These are phyloP conservation scores for Eimeria acervulina DNA, from an alignment of 169 alveolate species.

Conservation along the genomic window DNA sequence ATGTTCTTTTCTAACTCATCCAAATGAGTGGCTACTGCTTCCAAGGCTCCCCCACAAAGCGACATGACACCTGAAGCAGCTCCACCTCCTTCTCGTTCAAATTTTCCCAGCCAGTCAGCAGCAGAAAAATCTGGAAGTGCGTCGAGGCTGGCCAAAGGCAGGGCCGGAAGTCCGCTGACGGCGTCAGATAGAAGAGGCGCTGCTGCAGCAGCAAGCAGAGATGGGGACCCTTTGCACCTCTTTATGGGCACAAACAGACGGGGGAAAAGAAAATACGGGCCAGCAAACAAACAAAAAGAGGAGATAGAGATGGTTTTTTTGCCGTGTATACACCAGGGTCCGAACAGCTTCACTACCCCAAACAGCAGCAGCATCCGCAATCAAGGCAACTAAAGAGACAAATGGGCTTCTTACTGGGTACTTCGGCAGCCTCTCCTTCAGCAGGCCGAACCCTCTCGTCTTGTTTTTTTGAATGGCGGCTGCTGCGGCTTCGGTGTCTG, in stretches of 20 bases:
- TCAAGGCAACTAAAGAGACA: neutral
- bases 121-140: conserved; percentile 53
- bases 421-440: neutral
- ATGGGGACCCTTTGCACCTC: neutral
- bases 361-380: neutral
- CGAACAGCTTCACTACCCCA: neutral
- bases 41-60: conserved; percentile 21
- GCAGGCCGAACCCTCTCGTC: neutral
- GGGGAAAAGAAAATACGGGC: neutral
- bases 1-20: neutral
- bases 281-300: neutral
- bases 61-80: conserved; percentile 15
- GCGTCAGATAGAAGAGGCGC: neutral
- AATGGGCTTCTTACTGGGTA: neutral
- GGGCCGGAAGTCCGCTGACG: neutral
- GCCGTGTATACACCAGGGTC: neutral
- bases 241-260: neutral
- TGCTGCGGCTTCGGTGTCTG: conserved; percentile 42
- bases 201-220: neutral
- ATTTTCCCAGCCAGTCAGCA: conserved; percentile 13
- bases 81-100: neutral
- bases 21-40: neutral
- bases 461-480: neutral
- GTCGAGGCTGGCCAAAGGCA: neutral
- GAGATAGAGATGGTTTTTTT: neutral